Base-by-base conservation (phyloP, 805 yeast genomes). In the Candida arabinofermentans region DNA sequence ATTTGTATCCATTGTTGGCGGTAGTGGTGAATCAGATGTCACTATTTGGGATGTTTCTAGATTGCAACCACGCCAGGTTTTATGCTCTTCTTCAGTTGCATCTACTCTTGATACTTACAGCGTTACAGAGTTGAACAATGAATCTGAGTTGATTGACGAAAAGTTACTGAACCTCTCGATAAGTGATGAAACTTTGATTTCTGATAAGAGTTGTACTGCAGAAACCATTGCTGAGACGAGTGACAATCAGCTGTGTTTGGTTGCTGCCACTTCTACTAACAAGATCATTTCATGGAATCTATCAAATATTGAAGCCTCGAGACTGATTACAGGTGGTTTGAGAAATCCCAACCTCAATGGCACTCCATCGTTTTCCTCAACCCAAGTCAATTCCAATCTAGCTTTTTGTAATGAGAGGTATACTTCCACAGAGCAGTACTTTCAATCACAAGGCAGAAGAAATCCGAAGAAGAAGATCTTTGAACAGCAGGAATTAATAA, bases 1-100 rank as follows among this genome's bases (percentile, higher is more conserved):
- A 26, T 72, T 66, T 61, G 66, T 79, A 9, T 71, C 77, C n/a
- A 69, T 85, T 37, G 69, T 76, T 10, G 95, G 95, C 0, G 95
- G 93, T 1, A 71, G 77, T 21, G 71, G 73, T 2, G 73, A 71
- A 3, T 65, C 79, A 0, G 81, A 81, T 43, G 69, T 83, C 4
- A 72, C 84, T 0, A 70, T 87, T 0, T 86, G 96, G 93, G 91
- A 86, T 54, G 69, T 86, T 10, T 79, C 86, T 8, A 70, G 72
- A 19, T 66, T 77, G 16, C 77, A 74, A 36, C 84, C 95, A 38
- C 40, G 67, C 19, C 53, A 50, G 39, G 55, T 58, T 3, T 40
- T 53, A 6, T 50, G 59, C 31, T 51, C 62, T 1, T 51, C 59
- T 1, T 42, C 49, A 9, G 60, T 50, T 8, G 46, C 48, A 6